phyloP scores from a whole-genome alignment of 768 basidiomycete genomes.

The Aureoboletus auriporus region DNA sequence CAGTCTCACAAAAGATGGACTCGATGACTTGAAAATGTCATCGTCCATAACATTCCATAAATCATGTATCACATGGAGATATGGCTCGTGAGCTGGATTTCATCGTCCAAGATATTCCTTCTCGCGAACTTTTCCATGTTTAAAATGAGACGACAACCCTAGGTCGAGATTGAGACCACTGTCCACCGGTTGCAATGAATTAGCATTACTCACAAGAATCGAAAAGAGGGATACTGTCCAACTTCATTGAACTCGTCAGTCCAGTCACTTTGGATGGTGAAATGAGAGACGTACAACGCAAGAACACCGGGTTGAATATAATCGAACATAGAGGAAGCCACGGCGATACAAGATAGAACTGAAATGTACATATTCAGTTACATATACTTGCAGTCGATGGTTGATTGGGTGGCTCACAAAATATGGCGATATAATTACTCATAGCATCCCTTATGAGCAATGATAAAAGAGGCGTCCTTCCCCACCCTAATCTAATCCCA shows the following conservation, averaged over 20 bases:
- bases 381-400: background rate
- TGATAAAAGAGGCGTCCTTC: constrained; percentile 36
- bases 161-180: background rate
- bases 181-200: background rate
- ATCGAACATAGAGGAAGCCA: background rate
- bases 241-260: constrained; percentile 7
- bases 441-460: constrained; percentile 38
- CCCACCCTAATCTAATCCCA: constrained; percentile 36
- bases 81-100: constrained; percentile 8
- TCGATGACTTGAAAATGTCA: no score
- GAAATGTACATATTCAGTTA: background rate
- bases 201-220: constrained; percentile 11
- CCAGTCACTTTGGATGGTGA: background rate
- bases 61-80: constrained; percentile 1
- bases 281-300: constrained; percentile 3
- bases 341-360: constrained; percentile 2
- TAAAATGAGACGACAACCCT: constrained; percentile 16
- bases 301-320: background rate
- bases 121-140: constrained; percentile 2
- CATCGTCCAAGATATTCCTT: background rate
- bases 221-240: constrained; percentile 15
- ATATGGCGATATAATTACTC: constrained; percentile 24
- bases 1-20: no score
- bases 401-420: constrained; percentile 27
- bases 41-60: background rate